Evolutionary conservation across 768 basidiomycete genomes (phyloP), one percentile per base, ranked within the genome.

Genomic region (Hygrocybe coccinea): DNA sequence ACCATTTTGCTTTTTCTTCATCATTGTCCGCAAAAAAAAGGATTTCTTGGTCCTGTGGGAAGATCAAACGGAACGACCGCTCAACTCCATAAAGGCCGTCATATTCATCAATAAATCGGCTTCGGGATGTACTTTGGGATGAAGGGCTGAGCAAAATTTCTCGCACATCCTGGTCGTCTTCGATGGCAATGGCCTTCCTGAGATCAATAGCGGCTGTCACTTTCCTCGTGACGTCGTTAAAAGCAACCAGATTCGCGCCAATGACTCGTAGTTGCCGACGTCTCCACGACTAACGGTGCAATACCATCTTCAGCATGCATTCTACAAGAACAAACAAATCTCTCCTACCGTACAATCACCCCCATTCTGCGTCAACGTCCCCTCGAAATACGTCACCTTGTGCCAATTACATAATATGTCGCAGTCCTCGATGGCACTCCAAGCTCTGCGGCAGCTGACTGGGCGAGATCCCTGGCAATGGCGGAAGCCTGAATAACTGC

Each of bases 381-480:
- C 93, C 69, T 97, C 89, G 71, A 90, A 91, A 71, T 95, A 95
- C 19, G 92, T 91, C 60, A 87, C 81, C 73, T 95, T 94, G 65
- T 95, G 93, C 94, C 93, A 97, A 36, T 87, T 86, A 62, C 19
- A 82, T 71, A 54, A 92, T 85, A 63, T 95, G 88, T 56, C 91
- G 76, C 60, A 98, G 74, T 1, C 95, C 95, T 12, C 90, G 82
- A 62, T 87, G 80, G 63, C 91, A 95, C 64, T 97, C 95, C 62
- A 97, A 74, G 64, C 91, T 93, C 69, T 94, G 88, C 12, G 95
- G 95, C 17, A 97, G 75, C 58, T 91, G 81, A 43, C 86, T 83
- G n/a, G 82, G 78, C 35, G 83, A 71, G 19, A 97, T 74, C 15
- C 92, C 91, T n/a, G 91, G 88, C 45, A 97, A 69, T 2, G 94